Percentiles rank a stretch among this genome's conserved stretches.
Evolutionary conservation across 2,329 filamentous ascomycete genomes (phyloP).

Genomic region (Thielaviopsis euricoi): DNA sequence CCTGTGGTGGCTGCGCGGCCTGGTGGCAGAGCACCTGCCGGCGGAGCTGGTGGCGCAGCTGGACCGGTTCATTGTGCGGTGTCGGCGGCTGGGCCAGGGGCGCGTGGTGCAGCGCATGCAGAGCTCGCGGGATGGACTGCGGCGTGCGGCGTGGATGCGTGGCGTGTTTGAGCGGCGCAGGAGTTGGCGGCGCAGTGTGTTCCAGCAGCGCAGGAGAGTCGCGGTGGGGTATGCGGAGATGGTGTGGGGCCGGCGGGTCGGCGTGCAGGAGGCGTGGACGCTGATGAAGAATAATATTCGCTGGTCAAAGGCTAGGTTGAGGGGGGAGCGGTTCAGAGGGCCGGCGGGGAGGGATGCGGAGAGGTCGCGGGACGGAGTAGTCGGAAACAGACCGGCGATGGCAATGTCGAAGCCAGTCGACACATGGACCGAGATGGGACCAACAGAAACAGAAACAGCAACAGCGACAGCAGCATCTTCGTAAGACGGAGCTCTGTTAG

Average conservation of each 20-base stretch:
- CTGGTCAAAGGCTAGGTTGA: neutral
- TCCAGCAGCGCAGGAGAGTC: neutral
- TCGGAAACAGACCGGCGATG: too few relatives aligned
- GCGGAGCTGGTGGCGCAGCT: neutral
- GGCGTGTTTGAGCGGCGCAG: too few relatives aligned
- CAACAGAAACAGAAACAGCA: too few relatives aligned
- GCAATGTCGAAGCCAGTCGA: too few relatives aligned
- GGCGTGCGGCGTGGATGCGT: too few relatives aligned
- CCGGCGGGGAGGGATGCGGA: neutral
- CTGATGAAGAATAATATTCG: constrained; percentile 9
- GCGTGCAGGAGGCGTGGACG: constrained; percentile 3
- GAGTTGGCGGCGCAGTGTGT: neutral
- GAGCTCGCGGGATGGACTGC: neutral
- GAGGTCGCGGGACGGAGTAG: too few relatives aligned
- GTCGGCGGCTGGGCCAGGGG: too few relatives aligned
- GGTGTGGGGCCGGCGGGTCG: constrained; percentile 2
- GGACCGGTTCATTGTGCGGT: neutral
- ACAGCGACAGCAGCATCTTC: too few relatives aligned
- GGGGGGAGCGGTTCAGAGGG: neutral
- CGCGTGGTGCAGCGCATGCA: neutral
- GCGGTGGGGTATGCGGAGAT: constrained; percentile 4
- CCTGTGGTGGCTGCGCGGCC: constrained; percentile 18
- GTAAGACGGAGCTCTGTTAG: too few relatives aligned
- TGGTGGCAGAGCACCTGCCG: constrained; percentile 13
- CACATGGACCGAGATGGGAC: too few relatives aligned